These are phyloP conservation scores for Chrysopogon serrulatus DNA, from an alignment of 176 grass and related monocot species.

Conservation along the genomic window DNA sequence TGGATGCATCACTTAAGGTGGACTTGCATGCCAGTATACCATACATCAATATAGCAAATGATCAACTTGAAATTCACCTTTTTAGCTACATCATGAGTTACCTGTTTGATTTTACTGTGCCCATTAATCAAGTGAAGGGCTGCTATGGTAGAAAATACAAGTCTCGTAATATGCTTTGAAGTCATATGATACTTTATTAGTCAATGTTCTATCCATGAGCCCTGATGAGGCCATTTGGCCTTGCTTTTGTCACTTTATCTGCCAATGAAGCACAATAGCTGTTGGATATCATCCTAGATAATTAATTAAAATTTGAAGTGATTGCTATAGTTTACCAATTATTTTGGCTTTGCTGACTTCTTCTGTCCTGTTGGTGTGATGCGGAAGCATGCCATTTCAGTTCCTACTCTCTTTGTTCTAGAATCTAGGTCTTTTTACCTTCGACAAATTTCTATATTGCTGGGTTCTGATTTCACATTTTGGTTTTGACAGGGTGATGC, in stretches of 20 bases:
- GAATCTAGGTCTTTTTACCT: neutral
- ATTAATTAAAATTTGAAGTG: neutral
- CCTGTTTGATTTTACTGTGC: neutral
- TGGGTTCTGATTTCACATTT: neutral
- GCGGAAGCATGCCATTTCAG: neutral
- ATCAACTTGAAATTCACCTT: neutral
- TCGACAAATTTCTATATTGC: neutral
- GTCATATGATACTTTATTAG: neutral
- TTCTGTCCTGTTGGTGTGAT: neutral
- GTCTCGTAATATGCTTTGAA: neutral
- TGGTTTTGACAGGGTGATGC: slow-evolving; percentile 54
- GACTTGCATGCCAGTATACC: neutral
- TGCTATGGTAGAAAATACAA: neutral
- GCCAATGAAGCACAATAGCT: neutral
- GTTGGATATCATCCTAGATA: neutral
- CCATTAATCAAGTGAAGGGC: neutral
- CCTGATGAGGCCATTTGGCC: neutral
- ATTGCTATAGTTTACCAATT: neutral
- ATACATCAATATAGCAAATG: too few relatives aligned
- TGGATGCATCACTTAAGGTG: neutral
- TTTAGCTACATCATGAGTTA: neutral
- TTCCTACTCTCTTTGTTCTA: neutral
- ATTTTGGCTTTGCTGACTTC: neutral
- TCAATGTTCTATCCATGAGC: neutral
- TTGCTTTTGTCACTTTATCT: neutral